Base-by-base conservation (phyloP, 805 yeast species). In the Wilhelminamyces savonicus region DNA sequence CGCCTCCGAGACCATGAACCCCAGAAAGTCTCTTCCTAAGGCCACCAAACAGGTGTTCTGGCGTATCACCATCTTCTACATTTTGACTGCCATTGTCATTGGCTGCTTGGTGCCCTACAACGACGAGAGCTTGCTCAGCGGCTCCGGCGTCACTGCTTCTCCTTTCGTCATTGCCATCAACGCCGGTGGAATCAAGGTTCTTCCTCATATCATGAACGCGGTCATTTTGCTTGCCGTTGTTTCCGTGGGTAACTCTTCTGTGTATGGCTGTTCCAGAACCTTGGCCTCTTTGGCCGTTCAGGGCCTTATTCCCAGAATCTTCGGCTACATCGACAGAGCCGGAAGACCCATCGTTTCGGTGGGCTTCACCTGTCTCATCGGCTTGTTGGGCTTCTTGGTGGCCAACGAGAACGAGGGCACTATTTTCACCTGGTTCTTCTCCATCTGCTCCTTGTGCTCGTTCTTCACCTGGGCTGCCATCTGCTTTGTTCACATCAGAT, bases 221-320 rank as follows among this genome's bases (percentile, higher is more conserved):
- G 85, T 81, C 24, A 79, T 82, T 41, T 62, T 82, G 59, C 54
- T 81, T 34, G 78, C 88, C 3, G 85, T 82, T 16, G 55, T 79
- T 32, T 80, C 87, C 6, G 88, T 81, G 30, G 87, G 86, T 42
- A 82, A 81, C 62, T 75, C 86, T 15, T 74, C 87, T 2, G 74
- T 80, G 24, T 82, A 69, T 50, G 83, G 80, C n/a, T 71, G 78
- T 37, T 78, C 87, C 28, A 71, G 90, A 66, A 67, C 85, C 7
- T 48, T 82, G 31, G 76, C 75, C 30, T 71, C 84, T 14, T 59
- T 82, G 44, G 79, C 86, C 12, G 77, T 75, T 35, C 83, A 78
- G 54, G 83, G 84, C 7, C 70, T 74, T 45, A 82, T 77, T 28
- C 88, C 88, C n/a, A 38, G 40, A 16, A 36, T 48, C 23, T 58